Conservation (phyloP, 1,139 yeast species). For the Zygosaccharomyces sapae region DNA sequence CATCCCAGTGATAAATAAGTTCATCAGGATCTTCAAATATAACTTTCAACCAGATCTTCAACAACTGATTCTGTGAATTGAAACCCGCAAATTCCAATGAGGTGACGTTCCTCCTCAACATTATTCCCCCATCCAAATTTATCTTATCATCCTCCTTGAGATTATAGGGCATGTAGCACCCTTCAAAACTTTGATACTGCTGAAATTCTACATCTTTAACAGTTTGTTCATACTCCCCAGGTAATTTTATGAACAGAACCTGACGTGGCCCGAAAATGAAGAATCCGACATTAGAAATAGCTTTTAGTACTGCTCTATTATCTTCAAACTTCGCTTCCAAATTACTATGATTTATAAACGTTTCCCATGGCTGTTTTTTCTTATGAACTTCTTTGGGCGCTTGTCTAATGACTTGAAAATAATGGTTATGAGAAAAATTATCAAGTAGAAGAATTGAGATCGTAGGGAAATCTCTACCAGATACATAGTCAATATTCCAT, state of each 20-base stretch:
- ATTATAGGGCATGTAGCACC: neutral
- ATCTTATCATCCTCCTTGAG: neutral
- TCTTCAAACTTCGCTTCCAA: neutral
- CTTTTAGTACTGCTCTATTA: slow-evolving; percentile 8
- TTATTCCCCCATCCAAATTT: slow-evolving; percentile 1
- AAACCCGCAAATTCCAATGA: slow-evolving; percentile 9
- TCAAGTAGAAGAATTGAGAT: slow-evolving; percentile 7
- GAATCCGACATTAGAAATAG: slow-evolving; percentile 20
- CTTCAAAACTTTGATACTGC: slow-evolving; percentile 1
- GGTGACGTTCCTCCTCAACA: slow-evolving; percentile 2
- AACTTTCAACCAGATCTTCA: slow-evolving; percentile 7
- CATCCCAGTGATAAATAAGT: slow-evolving; percentile 8
- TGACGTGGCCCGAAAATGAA: slow-evolving; percentile 15
- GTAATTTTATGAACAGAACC: slow-evolving; percentile 15
- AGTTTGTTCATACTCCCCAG: slow-evolving; percentile 18
- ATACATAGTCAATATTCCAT: slow-evolving; percentile 11
- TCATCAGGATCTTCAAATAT: slow-evolving; percentile 11
- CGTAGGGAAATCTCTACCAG: slow-evolving; percentile 10
- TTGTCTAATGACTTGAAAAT: slow-evolving; percentile 14
- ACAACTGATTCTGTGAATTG: slow-evolving; percentile 1
- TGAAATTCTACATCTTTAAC: slow-evolving; percentile 12
- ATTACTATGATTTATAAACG: slow-evolving; percentile 6
- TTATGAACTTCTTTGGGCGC: slow-evolving; percentile 4
- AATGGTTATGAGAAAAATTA: slow-evolving; percentile 4
- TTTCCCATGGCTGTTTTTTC: slow-evolving; percentile 9